Evolutionary conservation across 2,329 filamentous ascomycete genomes (phyloP), one percentile per base, ranked within the genome.

Genomic region (Alternaria hordeiaustralica): DNA sequence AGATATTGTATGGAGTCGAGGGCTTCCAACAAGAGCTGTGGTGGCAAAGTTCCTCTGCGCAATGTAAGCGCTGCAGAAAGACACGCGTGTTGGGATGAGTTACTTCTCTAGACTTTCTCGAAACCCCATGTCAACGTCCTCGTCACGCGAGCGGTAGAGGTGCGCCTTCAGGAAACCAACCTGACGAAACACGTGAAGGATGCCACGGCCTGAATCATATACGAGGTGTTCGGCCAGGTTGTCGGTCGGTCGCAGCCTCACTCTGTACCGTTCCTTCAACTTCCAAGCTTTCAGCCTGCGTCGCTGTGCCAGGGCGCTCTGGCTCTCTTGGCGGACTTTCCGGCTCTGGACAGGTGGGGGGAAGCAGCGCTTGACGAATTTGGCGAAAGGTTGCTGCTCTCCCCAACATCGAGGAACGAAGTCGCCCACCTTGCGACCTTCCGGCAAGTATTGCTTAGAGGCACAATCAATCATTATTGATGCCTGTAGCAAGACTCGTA

Each of bases 161-260:
- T 56, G 43, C 9, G 41, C 54, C n/a, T 56, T 56, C 5, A 56
- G 13, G 3, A 4, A 56, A 3, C 28, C 25, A 33, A 56, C 41
- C 10, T 56, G 54, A n/a, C 28, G 54, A 4, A 56, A 56, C 18
- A 47, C 41, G 5, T 12, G 12, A 8, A 55, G 25, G 18, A 23
- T 7, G 9, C n/a, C 11, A 12, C 5, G n/a, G 0, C n/a, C 8
- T n/a, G 36, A 6, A 18, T 56, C 20, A 13, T 15, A 56, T 5
- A 56, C 18, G 4, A 56, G 26, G 12, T 56, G 54, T 28, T 46
- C 18, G 7, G 54, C 54, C 3, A 56, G 43, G 43, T 56, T 15
- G n/a, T 46, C 4, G 11, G 54, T 56, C 18, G 36, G 25, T 10
- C 6, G n/a, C 4, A 56, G 25, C 12, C 18, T 15, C 8, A 56